Evolutionary conservation across 2,329 filamentous ascomycete species (phyloP).

Genomic region (Apiospora hydei): DNA sequence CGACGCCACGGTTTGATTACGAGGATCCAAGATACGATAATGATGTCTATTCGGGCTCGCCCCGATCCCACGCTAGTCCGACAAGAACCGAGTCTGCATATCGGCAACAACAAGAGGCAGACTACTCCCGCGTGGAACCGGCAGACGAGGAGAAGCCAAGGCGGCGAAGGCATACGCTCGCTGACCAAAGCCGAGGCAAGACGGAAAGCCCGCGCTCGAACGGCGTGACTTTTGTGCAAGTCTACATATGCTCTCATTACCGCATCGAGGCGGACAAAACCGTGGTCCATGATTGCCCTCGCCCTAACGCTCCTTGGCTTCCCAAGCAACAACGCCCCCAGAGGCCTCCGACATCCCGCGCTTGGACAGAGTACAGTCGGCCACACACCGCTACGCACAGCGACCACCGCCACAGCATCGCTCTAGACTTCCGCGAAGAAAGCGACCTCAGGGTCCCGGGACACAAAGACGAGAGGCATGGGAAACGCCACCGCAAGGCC

Average conservation of each 20-base stretch:
- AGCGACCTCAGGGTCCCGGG: not conserved
- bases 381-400: too few relatives aligned
- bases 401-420: not conserved
- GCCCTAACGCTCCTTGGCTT: not conserved
- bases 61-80: not conserved
- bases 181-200: not conserved
- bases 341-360: not conserved
- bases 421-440: not conserved
- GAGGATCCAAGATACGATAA: not conserved
- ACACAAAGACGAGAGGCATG: not conserved
- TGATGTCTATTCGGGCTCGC: not conserved
- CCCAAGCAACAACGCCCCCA: not conserved
- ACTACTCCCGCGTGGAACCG: not conserved
- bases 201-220: too few relatives aligned
- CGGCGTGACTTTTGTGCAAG: too few relatives aligned
- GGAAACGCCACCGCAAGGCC: not conserved
- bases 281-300: not conserved
- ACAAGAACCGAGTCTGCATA: too few relatives aligned
- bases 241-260: not conserved
- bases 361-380: not conserved
- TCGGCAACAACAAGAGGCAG: not conserved
- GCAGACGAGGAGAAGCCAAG: not conserved
- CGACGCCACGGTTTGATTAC: too few relatives aligned
- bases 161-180: not conserved
- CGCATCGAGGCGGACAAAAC: fast-evolving